Evolutionary conservation across 106 monocot species (phyloP).

Genomic region (Amphibolis antarctica): DNA sequence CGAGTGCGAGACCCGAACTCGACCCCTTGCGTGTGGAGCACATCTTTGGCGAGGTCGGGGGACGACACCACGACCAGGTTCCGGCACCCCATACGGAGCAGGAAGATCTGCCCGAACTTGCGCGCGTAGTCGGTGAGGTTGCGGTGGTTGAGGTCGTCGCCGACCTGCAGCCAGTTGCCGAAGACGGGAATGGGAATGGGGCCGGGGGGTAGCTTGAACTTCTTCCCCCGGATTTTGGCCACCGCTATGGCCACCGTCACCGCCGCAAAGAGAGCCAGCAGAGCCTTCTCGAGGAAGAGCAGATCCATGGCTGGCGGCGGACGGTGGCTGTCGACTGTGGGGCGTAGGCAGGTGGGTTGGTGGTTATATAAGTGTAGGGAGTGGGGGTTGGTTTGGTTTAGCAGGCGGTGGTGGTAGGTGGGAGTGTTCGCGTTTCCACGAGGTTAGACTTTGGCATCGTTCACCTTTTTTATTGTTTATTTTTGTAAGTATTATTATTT

Average conservation of each 20-base stretch:
- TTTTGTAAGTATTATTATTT: too few species aligned
- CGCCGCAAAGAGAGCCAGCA: slow-evolving; percentile 62
- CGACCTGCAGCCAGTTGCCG: slow-evolving; percentile 83
- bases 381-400: too few species aligned
- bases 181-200: slow-evolving; percentile 55
- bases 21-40: slow-evolving; percentile 69
- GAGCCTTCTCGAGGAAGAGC: slow-evolving; percentile 53
- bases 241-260: slow-evolving; percentile 38
- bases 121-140: slow-evolving; percentile 26
- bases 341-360: too few species aligned
- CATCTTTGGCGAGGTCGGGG: slow-evolving; percentile 46
- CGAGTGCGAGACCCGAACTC: slow-evolving; percentile 72
- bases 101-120: slow-evolving; percentile 43
- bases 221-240: slow-evolving; percentile 55
- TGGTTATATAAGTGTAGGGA: too few species aligned
- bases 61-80: slow-evolving; percentile 65
- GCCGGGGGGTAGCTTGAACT: slow-evolving; percentile 56
- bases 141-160: slow-evolving; percentile 75
- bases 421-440: too few species aligned
- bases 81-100: slow-evolving; percentile 44
- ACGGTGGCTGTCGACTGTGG: too few species aligned
- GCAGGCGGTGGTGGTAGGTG: too few species aligned
- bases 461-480: too few species aligned
- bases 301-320: slow-evolving; percentile 40
- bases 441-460: too few species aligned